Conservation (phyloP, 179 eudicot genomes). For the Amaranthus tricolor region DNA sequence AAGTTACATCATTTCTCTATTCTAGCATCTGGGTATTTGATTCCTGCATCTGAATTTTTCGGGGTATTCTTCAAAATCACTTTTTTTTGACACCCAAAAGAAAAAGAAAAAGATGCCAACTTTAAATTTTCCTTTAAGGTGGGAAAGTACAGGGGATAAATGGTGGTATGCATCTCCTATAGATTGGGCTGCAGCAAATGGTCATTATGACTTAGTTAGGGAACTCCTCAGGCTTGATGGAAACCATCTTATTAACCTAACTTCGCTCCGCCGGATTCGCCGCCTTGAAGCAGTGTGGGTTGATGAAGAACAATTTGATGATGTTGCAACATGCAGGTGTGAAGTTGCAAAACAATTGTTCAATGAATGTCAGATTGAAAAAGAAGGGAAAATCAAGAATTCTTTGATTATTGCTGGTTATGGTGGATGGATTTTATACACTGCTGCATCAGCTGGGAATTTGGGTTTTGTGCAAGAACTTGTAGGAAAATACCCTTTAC, state of each 20-base stretch:
- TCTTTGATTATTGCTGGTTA: constrained; percentile 66
- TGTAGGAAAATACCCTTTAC: constrained; percentile 56
- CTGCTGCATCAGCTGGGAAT: constrained; percentile 92
- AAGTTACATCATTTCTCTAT: constrained; percentile 10
- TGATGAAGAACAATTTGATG: constrained; percentile 62
- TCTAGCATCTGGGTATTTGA: constrained; percentile 26
- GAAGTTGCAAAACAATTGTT: constrained; percentile 58
- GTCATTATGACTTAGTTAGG: constrained; percentile 79
- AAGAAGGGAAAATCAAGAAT: constrained; percentile 32
- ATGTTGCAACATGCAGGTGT: constrained; percentile 67
- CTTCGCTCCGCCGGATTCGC: constrained; percentile 80
- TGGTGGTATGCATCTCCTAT: constrained; percentile 99
- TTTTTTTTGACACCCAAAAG: background rate
- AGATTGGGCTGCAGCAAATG: constrained; percentile 95
- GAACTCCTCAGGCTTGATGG: constrained; percentile 80
- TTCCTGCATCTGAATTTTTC: constrained; percentile 15
- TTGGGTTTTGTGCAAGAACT: constrained; percentile 54
- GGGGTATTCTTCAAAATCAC: constrained; percentile 20
- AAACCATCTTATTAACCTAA: constrained; percentile 73
- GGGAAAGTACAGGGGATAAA: constrained; percentile 98
- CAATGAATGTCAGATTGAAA: constrained; percentile 49
- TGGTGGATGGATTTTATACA: constrained; percentile 93
- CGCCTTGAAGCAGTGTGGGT: constrained; percentile 95
- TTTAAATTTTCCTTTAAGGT: constrained; percentile 64
- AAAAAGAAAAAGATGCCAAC: constrained; percentile 43